Evolutionary conservation across 2,329 filamentous ascomycete genomes (phyloP).

Genomic region (Stagonosporopsis cucurbitacearum): DNA sequence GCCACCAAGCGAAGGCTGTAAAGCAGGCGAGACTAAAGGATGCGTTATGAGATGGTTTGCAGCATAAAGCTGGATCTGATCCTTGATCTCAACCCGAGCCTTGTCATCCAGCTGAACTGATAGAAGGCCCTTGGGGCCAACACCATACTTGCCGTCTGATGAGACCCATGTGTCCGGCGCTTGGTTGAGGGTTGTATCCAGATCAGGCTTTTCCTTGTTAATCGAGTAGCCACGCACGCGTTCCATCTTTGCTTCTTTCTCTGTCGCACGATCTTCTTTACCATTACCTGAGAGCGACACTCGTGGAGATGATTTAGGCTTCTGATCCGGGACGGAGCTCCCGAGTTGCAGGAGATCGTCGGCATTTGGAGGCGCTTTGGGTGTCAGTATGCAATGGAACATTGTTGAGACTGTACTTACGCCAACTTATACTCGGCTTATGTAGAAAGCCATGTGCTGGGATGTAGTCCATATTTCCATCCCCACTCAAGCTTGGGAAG

Average conservation of each 20-base stretch:
- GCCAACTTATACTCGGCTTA: constrained; percentile 89
- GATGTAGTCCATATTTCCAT: constrained; percentile 83
- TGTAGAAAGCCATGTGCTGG: constrained; percentile 88
- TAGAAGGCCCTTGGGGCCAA: constrained; percentile 52
- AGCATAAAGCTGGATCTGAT: constrained; percentile 89
- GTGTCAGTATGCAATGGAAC: background rate
- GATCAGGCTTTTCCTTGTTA: constrained; percentile 28
- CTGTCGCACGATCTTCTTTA: constrained; percentile 38
- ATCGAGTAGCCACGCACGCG: constrained; percentile 47
- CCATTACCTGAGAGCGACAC: constrained; percentile 16
- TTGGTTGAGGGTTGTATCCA: constrained; percentile 12
- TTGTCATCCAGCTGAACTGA: constrained; percentile 69
- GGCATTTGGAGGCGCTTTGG: constrained; percentile 73
- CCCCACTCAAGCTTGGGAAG: constrained; percentile 83
- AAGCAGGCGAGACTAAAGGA: constrained; percentile 85
- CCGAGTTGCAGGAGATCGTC: constrained; percentile 69
- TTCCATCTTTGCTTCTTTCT: constrained; percentile 45
- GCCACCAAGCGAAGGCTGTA: constrained; percentile 88
- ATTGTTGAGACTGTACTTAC: constrained; percentile 22
- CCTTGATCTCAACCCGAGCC: constrained; percentile 73
- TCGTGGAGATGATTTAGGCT: constrained; percentile 15
- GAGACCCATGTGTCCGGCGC: constrained; percentile 33
- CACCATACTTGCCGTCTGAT: constrained; percentile 46
- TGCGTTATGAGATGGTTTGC: constrained; percentile 86
- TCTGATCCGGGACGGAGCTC: constrained; percentile 17